These are phyloP conservation scores for Colletotrichum coccodes DNA, from an alignment of 2,329 filamentous ascomycete genomes.

Conservation along the genomic window DNA sequence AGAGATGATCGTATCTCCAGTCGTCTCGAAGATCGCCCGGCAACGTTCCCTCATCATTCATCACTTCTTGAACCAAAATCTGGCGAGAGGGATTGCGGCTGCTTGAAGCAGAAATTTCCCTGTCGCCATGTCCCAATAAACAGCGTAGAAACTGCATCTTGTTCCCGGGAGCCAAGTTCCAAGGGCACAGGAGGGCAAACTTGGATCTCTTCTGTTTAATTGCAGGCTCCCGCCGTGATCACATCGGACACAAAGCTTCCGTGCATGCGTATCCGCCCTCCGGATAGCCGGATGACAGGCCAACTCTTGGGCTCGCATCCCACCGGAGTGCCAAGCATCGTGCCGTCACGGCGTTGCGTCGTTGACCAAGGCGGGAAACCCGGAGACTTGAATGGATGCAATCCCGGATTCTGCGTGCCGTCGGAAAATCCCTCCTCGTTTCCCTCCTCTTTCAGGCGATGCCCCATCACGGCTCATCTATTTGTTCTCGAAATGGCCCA, in stretches of 20 bases:
- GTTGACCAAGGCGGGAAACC: neutral
- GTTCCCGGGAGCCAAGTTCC: neutral
- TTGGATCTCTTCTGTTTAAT: neutral
- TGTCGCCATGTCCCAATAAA: neutral
- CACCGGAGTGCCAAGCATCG: conserved; percentile 2
- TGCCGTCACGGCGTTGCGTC: neutral
- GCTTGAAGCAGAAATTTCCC: neutral
- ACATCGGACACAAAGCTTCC: neutral
- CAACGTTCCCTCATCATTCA: too few relatives aligned
- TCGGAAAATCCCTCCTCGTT: neutral
- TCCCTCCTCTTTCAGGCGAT: neutral
- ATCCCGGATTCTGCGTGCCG: neutral
- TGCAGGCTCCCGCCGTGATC: neutral
- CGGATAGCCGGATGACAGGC: neutral
- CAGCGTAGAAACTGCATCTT: neutral
- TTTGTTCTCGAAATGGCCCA: neutral
- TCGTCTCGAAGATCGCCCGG: neutral
- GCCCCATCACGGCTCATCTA: neutral
- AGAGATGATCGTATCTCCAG: neutral
- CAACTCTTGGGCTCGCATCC: neutral
- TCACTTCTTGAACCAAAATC: neutral
- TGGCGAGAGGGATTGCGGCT: neutral
- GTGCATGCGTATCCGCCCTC: neutral
- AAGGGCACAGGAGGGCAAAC: neutral
- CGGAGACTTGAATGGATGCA: neutral